phyloP scores from a whole-genome alignment of 371 early-diverging fungal species.

The Mucor lusitanicus region DNA sequence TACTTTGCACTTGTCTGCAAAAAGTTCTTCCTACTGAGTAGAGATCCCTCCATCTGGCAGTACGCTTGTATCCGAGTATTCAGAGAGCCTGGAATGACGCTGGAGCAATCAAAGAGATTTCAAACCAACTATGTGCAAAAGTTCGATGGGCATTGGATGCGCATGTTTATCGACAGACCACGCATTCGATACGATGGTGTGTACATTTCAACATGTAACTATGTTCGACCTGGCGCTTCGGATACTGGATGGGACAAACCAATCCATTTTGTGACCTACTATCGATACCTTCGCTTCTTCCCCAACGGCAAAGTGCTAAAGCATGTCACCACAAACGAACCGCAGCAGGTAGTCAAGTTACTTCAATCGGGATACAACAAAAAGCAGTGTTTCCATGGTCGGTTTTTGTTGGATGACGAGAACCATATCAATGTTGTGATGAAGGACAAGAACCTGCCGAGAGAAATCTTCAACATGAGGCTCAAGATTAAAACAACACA shows the following conservation, averaged over 20 bases:
- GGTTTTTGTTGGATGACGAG: slow-evolving; percentile 32
- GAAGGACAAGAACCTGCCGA: slow-evolving; percentile 34
- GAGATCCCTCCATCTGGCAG: slow-evolving; percentile 59
- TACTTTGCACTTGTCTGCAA: slow-evolving; percentile 58
- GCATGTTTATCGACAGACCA: slow-evolving; percentile 67
- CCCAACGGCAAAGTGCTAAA: slow-evolving; percentile 53
- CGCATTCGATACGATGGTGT: slow-evolving; percentile 69
- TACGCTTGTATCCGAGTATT: slow-evolving; percentile 52
- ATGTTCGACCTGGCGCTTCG: slow-evolving; percentile 53
- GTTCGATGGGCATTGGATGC: slow-evolving; percentile 44
- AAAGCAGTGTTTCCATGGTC: slow-evolving; percentile 51
- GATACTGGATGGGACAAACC: slow-evolving; percentile 62
- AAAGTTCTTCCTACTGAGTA: slow-evolving; percentile 51
- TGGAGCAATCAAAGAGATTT: slow-evolving; percentile 19
- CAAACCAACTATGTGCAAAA: slow-evolving; percentile 27
- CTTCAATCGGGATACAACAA: slow-evolving; percentile 31
- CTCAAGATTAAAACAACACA: slow-evolving; percentile 55
- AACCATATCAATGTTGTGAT: slow-evolving; percentile 30
- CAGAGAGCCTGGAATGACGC: slow-evolving; percentile 32
- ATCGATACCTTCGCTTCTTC: slow-evolving; percentile 69
- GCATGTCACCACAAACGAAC: slow-evolving; percentile 60
- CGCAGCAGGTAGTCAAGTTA: slow-evolving; percentile 39
- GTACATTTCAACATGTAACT: slow-evolving; percentile 68
- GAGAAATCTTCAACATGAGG: slow-evolving; percentile 42
- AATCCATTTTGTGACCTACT: slow-evolving; percentile 72